phyloP scores from a whole-genome alignment of 2,329 filamentous ascomycete species.

The Diplodia seriata region DNA sequence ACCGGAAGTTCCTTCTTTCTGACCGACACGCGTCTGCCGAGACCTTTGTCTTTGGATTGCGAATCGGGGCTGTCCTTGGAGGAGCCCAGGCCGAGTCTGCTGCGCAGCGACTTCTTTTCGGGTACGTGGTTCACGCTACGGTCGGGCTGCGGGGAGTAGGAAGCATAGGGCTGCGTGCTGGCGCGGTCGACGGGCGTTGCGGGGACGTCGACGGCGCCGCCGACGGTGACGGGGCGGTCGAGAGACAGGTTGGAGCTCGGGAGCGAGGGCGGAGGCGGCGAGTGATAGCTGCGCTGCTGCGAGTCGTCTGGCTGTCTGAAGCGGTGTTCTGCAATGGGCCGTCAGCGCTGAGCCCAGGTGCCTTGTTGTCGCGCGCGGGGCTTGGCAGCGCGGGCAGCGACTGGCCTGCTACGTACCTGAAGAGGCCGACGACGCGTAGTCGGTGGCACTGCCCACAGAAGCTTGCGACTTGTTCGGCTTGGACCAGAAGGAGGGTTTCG shows the following conservation, averaged over 20 bases:
- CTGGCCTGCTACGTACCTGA: conserved; percentile 42
- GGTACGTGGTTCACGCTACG: conserved; percentile 24
- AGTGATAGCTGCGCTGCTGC: conserved; percentile 17
- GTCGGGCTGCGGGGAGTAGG: conserved; percentile 26
- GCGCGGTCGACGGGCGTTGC: conserved; percentile 39
- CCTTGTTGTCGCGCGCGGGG: conserved; percentile 33
- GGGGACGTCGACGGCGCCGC: conserved; percentile 36
- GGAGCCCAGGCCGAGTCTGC: conserved; percentile 32
- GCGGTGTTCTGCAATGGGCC: conserved; percentile 24
- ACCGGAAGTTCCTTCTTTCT: conserved; percentile 43
- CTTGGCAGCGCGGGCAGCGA: conserved; percentile 36
- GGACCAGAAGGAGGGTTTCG: conserved; percentile 45
- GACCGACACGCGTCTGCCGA: conserved; percentile 46
- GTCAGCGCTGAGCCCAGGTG: conserved; percentile 32
- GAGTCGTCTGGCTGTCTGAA: conserved; percentile 31
- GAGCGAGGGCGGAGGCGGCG: not conserved
- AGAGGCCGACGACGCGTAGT: conserved; percentile 45
- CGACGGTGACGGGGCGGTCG: conserved; percentile 36
- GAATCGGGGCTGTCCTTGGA: conserved; percentile 38
- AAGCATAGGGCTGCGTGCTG: conserved; percentile 33
- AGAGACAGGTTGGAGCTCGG: conserved; percentile 40
- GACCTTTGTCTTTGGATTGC: conserved; percentile 37
- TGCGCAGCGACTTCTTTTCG: conserved; percentile 33
- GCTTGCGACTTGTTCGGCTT: conserved; percentile 50
- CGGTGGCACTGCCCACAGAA: conserved; percentile 46